These are phyloP conservation scores for Phycomyces blakesleeanus DNA, from an alignment of 192 early-diverging fungal species.

Conservation along the genomic window DNA sequence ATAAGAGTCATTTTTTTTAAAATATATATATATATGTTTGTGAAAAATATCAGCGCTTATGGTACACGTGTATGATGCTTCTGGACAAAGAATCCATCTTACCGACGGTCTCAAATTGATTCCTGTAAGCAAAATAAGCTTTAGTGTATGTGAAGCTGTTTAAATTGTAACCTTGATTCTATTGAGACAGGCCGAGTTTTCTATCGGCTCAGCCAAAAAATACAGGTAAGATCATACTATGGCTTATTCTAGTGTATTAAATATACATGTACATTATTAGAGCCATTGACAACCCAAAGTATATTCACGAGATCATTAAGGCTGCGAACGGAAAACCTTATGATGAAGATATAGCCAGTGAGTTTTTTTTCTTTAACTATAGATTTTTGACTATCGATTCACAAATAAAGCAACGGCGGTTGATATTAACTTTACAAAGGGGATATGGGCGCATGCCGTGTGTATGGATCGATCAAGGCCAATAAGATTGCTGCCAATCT, in stretches of 20 bases:
- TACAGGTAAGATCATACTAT: slow-evolving; percentile 11
- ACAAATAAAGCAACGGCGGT: background rate
- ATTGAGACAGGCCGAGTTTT: slow-evolving; percentile 23
- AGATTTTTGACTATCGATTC: background rate
- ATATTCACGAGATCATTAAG: slow-evolving; percentile 33
- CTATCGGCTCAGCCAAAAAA: slow-evolving; percentile 20
- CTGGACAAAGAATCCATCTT: slow-evolving; percentile 56
- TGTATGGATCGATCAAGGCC: slow-evolving; percentile 67
- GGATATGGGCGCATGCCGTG: slow-evolving; percentile 64
- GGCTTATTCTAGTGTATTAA: background rate
- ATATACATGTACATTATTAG: background rate
- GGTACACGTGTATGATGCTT: slow-evolving; percentile 67
- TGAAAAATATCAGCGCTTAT: slow-evolving; percentile 5
- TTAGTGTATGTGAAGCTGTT: background rate
- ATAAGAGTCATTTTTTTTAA: background rate
- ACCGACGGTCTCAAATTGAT: slow-evolving; percentile 48
- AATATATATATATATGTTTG: background rate
- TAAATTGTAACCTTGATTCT: background rate
- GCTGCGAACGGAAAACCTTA: slow-evolving; percentile 29
- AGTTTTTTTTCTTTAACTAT: background rate
- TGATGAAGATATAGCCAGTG: slow-evolving; percentile 22
- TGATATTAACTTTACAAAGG: background rate
- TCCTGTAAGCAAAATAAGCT: slow-evolving; percentile 38
- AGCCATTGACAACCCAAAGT: slow-evolving; percentile 24
- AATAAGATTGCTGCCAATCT: slow-evolving; percentile 86